These are phyloP conservation scores for Xylaria cubensis DNA, from an alignment of 495 filamentous ascomycete genomes.

Conservation along the genomic window DNA sequence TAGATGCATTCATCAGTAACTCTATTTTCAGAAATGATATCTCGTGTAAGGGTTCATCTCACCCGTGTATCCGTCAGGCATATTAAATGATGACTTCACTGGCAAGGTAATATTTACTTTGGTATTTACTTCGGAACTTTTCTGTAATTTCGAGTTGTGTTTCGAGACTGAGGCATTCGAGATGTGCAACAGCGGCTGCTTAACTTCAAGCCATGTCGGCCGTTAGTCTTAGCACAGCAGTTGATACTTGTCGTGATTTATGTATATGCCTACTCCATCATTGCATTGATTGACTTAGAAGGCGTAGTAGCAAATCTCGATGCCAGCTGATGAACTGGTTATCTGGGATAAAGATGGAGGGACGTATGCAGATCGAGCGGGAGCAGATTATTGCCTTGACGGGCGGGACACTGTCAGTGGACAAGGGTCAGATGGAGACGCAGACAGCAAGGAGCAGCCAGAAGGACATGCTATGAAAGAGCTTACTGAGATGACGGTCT, in stretches of 20 bases:
- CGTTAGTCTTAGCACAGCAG: not conserved
- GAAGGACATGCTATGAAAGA: not conserved
- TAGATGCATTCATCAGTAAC: slow-evolving; percentile 11
- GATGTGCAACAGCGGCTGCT: not conserved
- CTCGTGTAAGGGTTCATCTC: not conserved
- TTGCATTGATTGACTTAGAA: not conserved
- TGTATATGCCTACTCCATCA: not conserved
- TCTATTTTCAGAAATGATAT: not conserved
- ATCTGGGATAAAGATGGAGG: not conserved
- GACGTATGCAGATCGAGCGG: not conserved
- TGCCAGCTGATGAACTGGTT: not conserved
- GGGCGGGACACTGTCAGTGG: slow-evolving; percentile 3
- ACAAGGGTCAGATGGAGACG: not conserved
- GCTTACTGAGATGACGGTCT: not conserved
- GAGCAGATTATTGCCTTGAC: not conserved
- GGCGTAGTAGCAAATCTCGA: not conserved
- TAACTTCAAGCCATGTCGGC: not conserved
- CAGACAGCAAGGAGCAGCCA: not conserved
- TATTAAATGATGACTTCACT: not conserved
- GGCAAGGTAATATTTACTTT: not conserved
- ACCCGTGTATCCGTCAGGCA: not conserved
- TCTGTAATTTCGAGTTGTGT: not conserved
- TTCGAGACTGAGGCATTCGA: not conserved
- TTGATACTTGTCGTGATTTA: not conserved
- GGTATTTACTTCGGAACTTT: not conserved